Conservation (phyloP, 2,329 filamentous ascomycete species). For the Ascocoryne sarcoides region DNA sequence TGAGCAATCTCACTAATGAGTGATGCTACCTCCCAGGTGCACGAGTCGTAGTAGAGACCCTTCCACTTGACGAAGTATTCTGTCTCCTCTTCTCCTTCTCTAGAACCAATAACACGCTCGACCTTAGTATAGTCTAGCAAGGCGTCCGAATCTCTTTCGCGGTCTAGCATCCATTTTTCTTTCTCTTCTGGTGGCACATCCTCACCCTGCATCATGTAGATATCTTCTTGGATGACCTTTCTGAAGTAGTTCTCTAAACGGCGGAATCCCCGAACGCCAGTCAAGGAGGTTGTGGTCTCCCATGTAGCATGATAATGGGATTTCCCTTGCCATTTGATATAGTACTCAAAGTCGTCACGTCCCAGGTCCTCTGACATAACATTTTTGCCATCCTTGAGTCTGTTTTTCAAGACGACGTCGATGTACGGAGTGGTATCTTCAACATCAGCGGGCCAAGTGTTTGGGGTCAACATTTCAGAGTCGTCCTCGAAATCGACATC, state of each 20-base stretch:
- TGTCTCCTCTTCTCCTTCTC: slow-evolving; percentile 67
- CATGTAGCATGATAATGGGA: slow-evolving; percentile 95
- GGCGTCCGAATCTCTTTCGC: slow-evolving; percentile 81
- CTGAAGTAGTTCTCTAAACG: slow-evolving; percentile 93
- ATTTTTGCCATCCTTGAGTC: slow-evolving; percentile 60
- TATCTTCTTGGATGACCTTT: slow-evolving; percentile 71
- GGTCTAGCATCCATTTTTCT: slow-evolving; percentile 91
- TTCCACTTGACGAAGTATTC: slow-evolving; percentile 99
- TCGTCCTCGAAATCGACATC: slow-evolving; percentile 58
- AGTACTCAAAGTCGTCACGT: slow-evolving; percentile 76
- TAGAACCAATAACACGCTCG: slow-evolving; percentile 81
- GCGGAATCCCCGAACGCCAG: slow-evolving; percentile 72
- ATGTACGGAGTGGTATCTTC: slow-evolving; percentile 80
- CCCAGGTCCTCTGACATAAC: slow-evolving; percentile 45
- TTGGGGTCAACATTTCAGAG: slow-evolving; percentile 54
- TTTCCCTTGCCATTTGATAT: slow-evolving; percentile 95
- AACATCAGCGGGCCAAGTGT: slow-evolving; percentile 52
- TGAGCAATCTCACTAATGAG: slow-evolving; percentile 74
- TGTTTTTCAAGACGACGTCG: slow-evolving; percentile 84
- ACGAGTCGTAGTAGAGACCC: slow-evolving; percentile 83
- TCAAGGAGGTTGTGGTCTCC: slow-evolving; percentile 70
- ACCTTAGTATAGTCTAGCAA: slow-evolving; percentile 86
- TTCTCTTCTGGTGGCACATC: slow-evolving; percentile 76
- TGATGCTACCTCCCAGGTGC: slow-evolving; percentile 81
- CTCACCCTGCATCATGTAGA: slow-evolving; percentile 64